Conservation (phyloP, 345 rosid genomes). For the Eucalyptus pauciflora region DNA sequence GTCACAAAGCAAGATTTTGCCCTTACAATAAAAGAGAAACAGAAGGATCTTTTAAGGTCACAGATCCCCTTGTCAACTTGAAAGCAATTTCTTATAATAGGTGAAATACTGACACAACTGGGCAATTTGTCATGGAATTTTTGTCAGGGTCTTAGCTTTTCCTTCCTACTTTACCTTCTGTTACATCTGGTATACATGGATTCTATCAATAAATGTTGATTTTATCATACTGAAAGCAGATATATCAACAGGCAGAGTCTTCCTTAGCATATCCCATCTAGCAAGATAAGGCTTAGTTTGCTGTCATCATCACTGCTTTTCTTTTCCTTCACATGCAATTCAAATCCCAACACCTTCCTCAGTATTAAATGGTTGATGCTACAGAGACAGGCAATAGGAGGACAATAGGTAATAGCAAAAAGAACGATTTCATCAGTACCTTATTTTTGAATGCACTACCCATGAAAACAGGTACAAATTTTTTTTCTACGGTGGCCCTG, state of each 20-base stretch:
- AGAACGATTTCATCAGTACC: slow-evolving; percentile 24
- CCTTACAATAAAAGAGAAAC: neutral
- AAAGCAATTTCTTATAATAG: neutral
- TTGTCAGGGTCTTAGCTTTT: neutral
- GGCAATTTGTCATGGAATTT: neutral
- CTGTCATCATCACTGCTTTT: neutral
- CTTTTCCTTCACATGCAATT: neutral
- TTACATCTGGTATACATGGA: neutral
- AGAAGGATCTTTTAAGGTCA: neutral
- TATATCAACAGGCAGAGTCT: neutral
- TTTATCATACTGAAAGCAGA: neutral
- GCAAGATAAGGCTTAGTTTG: neutral
- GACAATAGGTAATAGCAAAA: neutral
- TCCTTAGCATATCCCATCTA: neutral
- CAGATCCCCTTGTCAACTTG: neutral
- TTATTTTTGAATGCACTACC: slow-evolving; percentile 99
- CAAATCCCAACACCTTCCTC: neutral
- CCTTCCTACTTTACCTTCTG: neutral
- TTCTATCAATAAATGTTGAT: neutral
- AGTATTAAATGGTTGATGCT: neutral
- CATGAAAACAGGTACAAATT: slow-evolving; percentile 95
- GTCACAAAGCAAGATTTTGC: neutral
- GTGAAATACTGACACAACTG: neutral
- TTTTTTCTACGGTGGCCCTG: slow-evolving; percentile 86
- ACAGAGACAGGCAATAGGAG: neutral